Evolutionary conservation across 1,284 basidiomycete genomes (phyloP).

Genomic region (Moesziomyces sp.): DNA sequence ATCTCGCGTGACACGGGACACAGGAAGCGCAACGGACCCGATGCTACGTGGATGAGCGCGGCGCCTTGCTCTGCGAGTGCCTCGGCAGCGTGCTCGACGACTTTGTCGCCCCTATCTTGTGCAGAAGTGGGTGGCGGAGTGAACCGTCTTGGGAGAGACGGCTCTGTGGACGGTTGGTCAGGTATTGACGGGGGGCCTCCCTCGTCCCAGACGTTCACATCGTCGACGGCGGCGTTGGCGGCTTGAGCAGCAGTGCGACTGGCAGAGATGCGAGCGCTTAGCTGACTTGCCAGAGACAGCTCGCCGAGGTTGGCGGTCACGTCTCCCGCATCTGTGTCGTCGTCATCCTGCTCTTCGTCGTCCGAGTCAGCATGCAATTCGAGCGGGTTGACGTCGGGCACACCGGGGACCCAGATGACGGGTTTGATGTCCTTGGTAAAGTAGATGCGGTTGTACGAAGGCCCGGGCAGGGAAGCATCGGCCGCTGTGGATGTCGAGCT

Average conservation of each 20-base stretch:
- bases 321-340: conserved; percentile 24
- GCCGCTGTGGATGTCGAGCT: conserved; percentile 2
- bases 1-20: conserved; percentile 85
- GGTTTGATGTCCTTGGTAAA: conserved; percentile 51
- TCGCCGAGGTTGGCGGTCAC: conserved; percentile 26
- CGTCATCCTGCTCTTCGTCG: conserved; percentile 23
- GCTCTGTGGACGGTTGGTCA: not conserved
- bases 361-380: conserved; percentile 29
- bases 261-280: conserved; percentile 34
- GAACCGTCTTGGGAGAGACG: conserved; percentile 1
- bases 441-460: conserved; percentile 32
- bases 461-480: conserved; percentile 6
- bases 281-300: conserved; percentile 41
- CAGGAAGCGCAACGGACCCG: conserved; percentile 79
- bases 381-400: conserved; percentile 35
- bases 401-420: conserved; percentile 54
- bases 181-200: conserved; percentile 1
- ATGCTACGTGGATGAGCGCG: conserved; percentile 82
- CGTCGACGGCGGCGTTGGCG: conserved; percentile 11
- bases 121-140: conserved; percentile 2
- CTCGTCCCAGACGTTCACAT: conserved; percentile 49
- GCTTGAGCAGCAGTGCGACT: conserved; percentile 9
- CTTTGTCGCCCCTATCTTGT: conserved; percentile 10
- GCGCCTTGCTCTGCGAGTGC: conserved; percentile 59
- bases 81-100: conserved; percentile 40